These are phyloP conservation scores for Brettanomyces sp. DNA, from an alignment of 805 yeast genomes.

Conservation along the genomic window DNA sequence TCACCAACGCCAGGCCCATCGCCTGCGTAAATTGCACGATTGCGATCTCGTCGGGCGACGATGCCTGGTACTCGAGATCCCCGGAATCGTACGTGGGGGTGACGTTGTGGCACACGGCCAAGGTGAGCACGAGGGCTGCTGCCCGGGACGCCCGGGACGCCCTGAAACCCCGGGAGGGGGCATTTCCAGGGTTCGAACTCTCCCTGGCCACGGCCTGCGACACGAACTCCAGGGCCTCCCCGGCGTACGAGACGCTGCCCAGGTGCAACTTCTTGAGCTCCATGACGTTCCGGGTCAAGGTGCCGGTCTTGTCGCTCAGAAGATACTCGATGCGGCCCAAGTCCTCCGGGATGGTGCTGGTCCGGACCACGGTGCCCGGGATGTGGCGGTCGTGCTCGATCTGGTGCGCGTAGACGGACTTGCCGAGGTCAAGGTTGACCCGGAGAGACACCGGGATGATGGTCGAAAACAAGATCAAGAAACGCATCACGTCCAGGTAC, in stretches of 20 bases:
- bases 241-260: constrained; percentile 87
- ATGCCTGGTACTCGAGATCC: constrained; percentile 81
- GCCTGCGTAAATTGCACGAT: constrained; percentile 84
- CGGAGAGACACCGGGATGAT: constrained; percentile 94
- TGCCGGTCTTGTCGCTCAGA: constrained; percentile 92
- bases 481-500: constrained; percentile 88
- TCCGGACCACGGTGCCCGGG: constrained; percentile 84
- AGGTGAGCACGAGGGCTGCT: constrained; percentile 68
- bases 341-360: constrained; percentile 97
- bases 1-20: constrained; percentile 73
- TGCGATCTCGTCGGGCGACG: constrained; percentile 97
- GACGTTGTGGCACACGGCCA: constrained; percentile 95
- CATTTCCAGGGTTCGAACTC: too few species aligned
- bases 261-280: constrained; percentile 86
- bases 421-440: constrained; percentile 91
- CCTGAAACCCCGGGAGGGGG: constrained; percentile 2
- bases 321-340: constrained; percentile 91
- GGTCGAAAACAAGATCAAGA: constrained; percentile 83
- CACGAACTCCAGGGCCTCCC: constrained; percentile 87
- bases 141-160: constrained; percentile 33
- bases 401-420: constrained; percentile 90
- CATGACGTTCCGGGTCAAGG: constrained; percentile 97
- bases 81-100: constrained; percentile 86
- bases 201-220: constrained; percentile 43
- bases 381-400: constrained; percentile 81